These are phyloP conservation scores for Striga hermonthica DNA, from an alignment of 305 asterid species.

Conservation along the genomic window DNA sequence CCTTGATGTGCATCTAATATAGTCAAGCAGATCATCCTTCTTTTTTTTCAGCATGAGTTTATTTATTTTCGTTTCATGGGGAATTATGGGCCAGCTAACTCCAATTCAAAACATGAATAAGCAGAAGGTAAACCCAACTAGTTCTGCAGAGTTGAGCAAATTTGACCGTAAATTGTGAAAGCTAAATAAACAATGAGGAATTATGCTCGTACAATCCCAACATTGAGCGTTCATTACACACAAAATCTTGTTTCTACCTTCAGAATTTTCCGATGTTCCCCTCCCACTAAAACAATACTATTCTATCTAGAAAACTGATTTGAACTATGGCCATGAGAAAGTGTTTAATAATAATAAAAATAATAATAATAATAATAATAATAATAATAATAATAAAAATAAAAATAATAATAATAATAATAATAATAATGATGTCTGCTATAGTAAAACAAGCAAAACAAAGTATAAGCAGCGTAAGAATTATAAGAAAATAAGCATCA, in stretches of 20 bases:
- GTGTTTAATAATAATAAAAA: too few species aligned
- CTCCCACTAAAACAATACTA: neutral
- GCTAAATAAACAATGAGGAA: neutral
- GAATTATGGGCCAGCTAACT: neutral
- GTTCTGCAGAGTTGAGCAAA: neutral
- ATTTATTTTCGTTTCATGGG: neutral
- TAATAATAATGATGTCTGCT: too few species aligned
- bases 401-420: too few species aligned
- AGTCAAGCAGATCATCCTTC: neutral
- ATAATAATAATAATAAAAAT: too few species aligned
- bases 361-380: too few species aligned
- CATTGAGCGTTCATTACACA: neutral
- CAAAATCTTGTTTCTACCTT: neutral
- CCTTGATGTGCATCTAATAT: neutral
- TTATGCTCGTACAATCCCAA: neutral
- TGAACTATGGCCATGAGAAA: slow-evolving; percentile 22
- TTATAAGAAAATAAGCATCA: slow-evolving; percentile 12
- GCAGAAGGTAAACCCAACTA: neutral
- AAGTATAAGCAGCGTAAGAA: slow-evolving; percentile 8
- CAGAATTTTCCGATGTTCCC: neutral
- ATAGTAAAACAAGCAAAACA: slow-evolving; percentile 13
- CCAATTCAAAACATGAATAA: neutral
- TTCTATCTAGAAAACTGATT: slow-evolving; percentile 11
- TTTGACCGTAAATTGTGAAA: neutral
- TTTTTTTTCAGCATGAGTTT: too few species aligned